Base-by-base conservation (phyloP, 2,329 filamentous ascomycete species). In the Pseudocercospora macadamiae region DNA sequence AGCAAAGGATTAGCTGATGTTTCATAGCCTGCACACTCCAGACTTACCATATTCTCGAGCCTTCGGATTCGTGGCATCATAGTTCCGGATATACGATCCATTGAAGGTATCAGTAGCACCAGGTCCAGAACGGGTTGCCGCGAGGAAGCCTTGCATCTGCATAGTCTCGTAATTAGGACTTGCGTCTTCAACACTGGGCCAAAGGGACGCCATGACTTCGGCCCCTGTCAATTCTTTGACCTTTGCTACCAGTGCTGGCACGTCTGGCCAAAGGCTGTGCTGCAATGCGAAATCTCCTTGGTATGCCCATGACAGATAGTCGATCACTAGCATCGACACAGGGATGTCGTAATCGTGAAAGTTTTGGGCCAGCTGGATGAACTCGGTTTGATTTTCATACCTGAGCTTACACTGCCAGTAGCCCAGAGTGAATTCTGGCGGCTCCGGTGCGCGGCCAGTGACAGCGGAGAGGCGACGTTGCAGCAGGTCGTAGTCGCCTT, bases 141-240 rank as follows among this genome's bases (percentile, higher is more conserved):
- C 62, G 12, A 73, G 58, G 26, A 66, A 57, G 10, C 70, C 70
- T 5, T 66, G 51, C 1, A 65, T 58, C 53, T 67, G 64, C 67
- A 73, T 69, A 2, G 62, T 63, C 9, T 62, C 60, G 49, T 70
- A 73, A 55, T 72, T 72, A 5, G 59, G 60, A 16, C 65, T 69
- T 4, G 62, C 63, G 44, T 70, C 66, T 44, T 69, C 67, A 12
- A 73, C 70, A 28, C 64, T 68, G 0, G 70, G 70, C 70, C 70
- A 73, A 0, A 71, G 60, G 9, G 68, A 71, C 7, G 68, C 70
- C 70, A 73, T 73, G 54, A 73, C 68, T 58, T 73, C 70, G 12
- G 28, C 28, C 6, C 28, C 28, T 32, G 28, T 32, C 28, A 32
- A 32, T 12, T 32, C 28, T 32, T 32, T 32, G 6, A 32, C 34